Evolutionary conservation across 306 rosid species (phyloP), one percentile per base, ranked within the genome.

Genomic region (Quercus wislizeni): DNA sequence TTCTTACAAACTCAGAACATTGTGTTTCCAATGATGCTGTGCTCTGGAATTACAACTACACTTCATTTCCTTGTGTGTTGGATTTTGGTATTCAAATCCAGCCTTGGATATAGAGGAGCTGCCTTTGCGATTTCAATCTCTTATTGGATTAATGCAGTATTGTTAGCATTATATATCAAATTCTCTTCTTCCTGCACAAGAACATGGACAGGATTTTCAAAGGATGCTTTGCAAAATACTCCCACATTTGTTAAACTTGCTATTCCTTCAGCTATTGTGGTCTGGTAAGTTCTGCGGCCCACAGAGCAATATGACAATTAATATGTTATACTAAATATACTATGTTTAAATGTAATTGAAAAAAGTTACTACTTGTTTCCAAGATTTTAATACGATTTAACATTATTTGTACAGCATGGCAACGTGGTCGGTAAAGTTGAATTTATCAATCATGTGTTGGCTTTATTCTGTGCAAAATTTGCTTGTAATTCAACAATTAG

Each of bases 251-350:
- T 86, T 55, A 76, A 61, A 71, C 81, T 86, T 18, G 84, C 88
- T 30, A 58, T 88, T 79, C 91, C 91, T 35, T 85, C 85, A 0
- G 86, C 91, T 55, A 20, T 79, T 55, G 86, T 88, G 91, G 31
- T 86, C 27, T 88, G 91, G 88, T 87, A 78, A 85, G 31, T 11
- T n/a, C n/a, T 35, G 2, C 75, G 73, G 75, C 78, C 27, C 41
- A 21, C 23, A 28, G 7, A 73, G 18, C 28, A 43, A 43, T 14
- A 70, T 4, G 14, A 70, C 54, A 46, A 38, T 38, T 38, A 38
- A 12, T 12, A 46, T 46, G 14, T 46, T 12, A 12, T 12, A 1
- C 54, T 46, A 46, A 46, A 12, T 46, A 46, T 46, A 46, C 54
- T 46, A 46, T 46, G 54, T 46, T 46, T 46, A 46, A 17, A 46